Evolutionary conservation across 495 filamentous ascomycete genomes (phyloP), one percentile per base, ranked within the genome.

Genomic region (Neurospora sp.): DNA sequence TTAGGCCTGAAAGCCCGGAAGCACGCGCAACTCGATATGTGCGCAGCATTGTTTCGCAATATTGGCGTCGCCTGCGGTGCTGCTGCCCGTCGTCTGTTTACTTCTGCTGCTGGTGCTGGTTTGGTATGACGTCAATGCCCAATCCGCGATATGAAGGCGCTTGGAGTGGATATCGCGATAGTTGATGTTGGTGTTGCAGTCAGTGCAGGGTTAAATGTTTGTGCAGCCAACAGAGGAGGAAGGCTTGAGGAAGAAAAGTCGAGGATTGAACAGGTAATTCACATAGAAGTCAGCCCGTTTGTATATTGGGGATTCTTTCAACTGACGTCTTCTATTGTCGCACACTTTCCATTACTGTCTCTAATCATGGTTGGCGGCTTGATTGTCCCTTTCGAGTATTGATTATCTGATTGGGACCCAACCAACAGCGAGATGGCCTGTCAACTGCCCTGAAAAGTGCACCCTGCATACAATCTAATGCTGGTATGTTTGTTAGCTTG

Each of bases 71-170:
- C 3, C 15, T 34, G 24, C 28, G 54, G 54, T 66, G 28, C 34
- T 62, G 54, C 54, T 36, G 54, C 34, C 13, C 24, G 54, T 31
- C 17, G 11, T 59, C 5, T 59, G 24, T 62, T 62, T 34, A 39
- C 48, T 37, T 54, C 2, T 24, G 21, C 45, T 54, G 45, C n/a
- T n/a, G n/a, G n/a, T 45, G 43, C 43, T 72, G 28, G 36, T 70
- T 34, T 36, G 54, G 4, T 54, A 71, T 73, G 72, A 73, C 72
- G 72, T 73, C 72, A 73, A 73, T 39, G 15, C 15, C 54, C 54
- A 34, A 66, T 9, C 1, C 19, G 28, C 28, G 54, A 66, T 19
- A 28, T 0, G 24, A 1, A 34, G 38, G 28, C 28, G 54, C 54
- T 34, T 62, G 54, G 54, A 17, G 45, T 54, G 45, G 45, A 54